Percentiles rank a stretch among this genome's conserved stretches.
These are phyloP conservation scores for Jimgerdemannia flammicorona DNA, from an alignment of 192 early-diverging fungal species.

Conservation along the genomic window DNA sequence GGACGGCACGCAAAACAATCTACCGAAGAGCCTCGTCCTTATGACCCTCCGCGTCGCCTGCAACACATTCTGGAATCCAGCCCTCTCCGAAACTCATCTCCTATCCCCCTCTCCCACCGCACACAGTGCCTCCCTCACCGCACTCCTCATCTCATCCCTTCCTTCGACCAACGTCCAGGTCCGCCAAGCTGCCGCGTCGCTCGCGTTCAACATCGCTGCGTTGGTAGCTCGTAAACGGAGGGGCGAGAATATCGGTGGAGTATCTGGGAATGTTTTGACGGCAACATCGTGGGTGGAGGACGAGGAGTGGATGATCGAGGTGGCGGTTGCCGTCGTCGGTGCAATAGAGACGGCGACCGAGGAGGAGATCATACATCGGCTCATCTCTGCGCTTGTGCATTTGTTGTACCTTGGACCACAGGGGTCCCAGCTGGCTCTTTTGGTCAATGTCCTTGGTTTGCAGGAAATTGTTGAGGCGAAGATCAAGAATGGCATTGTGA, in stretches of 20 bases:
- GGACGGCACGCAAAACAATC: too few species aligned
- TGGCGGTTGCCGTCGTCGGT: conserved; percentile 57
- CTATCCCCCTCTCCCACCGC: conserved; percentile 33
- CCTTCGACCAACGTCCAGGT: conserved; percentile 48
- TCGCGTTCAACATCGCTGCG: conserved; percentile 65
- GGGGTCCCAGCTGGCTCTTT: conserved; percentile 1
- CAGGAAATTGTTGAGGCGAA: conserved; percentile 16
- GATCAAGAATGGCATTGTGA: conserved; percentile 7
- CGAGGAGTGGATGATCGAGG: conserved; percentile 70
- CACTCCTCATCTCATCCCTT: conserved; percentile 57
- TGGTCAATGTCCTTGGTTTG: conserved; percentile 25
- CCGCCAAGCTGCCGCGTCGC: conserved; percentile 57
- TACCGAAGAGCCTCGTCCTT: conserved; percentile 46
- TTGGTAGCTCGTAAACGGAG: conserved; percentile 43
- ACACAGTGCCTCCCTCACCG: conserved; percentile 50
- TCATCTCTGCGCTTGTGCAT: conserved; percentile 25
- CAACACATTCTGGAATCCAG: conserved; percentile 50
- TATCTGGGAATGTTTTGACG: conserved; percentile 11
- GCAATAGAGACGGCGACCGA: conserved; percentile 57
- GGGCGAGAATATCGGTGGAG: conserved; percentile 4
- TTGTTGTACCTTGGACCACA: conserved; percentile 28
- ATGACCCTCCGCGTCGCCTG: conserved; percentile 65
- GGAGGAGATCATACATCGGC: conserved; percentile 46
- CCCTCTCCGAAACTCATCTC: conserved; percentile 26
- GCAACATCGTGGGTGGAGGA: conserved; percentile 35